A percentile compares a stretch with the other conserved stretches of the same genome.
These are phyloP conservation scores for Isabelozyma heimii DNA, from an alignment of 805 yeast species.

Conservation along the genomic window DNA sequence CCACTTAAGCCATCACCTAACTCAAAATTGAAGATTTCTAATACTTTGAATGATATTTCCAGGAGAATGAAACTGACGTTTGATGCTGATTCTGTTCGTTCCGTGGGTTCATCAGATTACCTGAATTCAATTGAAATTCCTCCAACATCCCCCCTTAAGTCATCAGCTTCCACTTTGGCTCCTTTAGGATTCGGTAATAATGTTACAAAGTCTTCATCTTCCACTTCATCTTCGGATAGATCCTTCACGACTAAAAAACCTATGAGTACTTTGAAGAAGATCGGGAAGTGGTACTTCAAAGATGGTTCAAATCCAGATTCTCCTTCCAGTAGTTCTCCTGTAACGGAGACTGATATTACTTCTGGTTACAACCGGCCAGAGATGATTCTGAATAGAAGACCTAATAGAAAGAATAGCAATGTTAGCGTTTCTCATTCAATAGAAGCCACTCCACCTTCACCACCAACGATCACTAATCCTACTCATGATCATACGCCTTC, in stretches of 20 bases:
- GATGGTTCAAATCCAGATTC: constrained; percentile 26
- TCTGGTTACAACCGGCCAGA: constrained; percentile 51
- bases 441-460: background rate
- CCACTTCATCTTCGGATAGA: background rate
- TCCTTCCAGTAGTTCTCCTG: background rate
- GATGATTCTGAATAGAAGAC: constrained; percentile 62
- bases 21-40: constrained; percentile 15
- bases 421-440: background rate
- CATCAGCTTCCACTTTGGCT: background rate
- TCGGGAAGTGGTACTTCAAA: constrained; percentile 69
- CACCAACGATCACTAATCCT: background rate
- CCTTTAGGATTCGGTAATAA: constrained; percentile 1
- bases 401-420: constrained; percentile 19
- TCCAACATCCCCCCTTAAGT: background rate
- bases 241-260: constrained; percentile 10
- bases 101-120: background rate
- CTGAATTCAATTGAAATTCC: background rate
- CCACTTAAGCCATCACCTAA: background rate
- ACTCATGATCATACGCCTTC: constrained; percentile 7
- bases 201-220: background rate
- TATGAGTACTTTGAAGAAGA: constrained; percentile 46
- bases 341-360: constrained; percentile 4
- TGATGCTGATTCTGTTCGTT: background rate
- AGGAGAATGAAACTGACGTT: constrained; percentile 15
- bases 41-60: constrained; percentile 23